Percentiles rank a stretch among this genome's conserved stretches.
These are phyloP conservation scores for Kurtzmaniella quercitrusa DNA, from an alignment of 1,139 yeast genomes.

Conservation along the genomic window DNA sequence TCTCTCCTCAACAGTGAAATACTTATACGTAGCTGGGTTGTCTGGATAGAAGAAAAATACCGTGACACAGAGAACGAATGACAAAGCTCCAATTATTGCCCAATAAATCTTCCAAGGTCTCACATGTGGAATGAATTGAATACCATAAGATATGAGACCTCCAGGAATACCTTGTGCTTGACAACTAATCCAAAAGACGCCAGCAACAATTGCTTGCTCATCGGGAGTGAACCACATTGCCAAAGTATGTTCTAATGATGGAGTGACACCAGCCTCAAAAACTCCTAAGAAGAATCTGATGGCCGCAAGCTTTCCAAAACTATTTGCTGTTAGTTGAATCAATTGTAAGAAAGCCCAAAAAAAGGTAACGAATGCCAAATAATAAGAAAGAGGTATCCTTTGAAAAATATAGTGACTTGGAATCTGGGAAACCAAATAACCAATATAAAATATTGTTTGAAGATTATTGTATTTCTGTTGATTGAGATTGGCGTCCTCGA, in stretches of 20 bases:
- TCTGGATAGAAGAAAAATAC: conserved; percentile 32
- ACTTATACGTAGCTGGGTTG: conserved; percentile 34
- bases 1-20: conserved; percentile 30
- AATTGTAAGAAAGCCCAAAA: conserved; percentile 28
- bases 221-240: conserved; percentile 33
- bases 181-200: conserved; percentile 37
- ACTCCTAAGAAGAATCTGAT: conserved; percentile 41
- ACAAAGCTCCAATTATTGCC: conserved; percentile 36
- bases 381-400: conserved; percentile 25
- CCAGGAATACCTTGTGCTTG: conserved; percentile 35
- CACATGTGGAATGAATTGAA: conserved; percentile 20
- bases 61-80: conserved; percentile 23
- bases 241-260: conserved; percentile 29
- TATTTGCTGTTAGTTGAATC: conserved; percentile 29
- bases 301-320: conserved; percentile 33
- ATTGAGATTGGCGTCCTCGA: conserved; percentile 30
- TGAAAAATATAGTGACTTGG: conserved; percentile 27
- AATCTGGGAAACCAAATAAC: conserved; percentile 30
- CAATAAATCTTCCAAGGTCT: conserved; percentile 33
- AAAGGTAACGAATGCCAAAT: conserved; percentile 24
- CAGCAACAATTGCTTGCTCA: conserved; percentile 33
- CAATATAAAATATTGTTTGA: conserved; percentile 34
- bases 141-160: conserved; percentile 39
- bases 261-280: conserved; percentile 34
- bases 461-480: conserved; percentile 30